phyloP scores from a whole-genome alignment of 257 asterid species.

The Catharanthus roseus region DNA sequence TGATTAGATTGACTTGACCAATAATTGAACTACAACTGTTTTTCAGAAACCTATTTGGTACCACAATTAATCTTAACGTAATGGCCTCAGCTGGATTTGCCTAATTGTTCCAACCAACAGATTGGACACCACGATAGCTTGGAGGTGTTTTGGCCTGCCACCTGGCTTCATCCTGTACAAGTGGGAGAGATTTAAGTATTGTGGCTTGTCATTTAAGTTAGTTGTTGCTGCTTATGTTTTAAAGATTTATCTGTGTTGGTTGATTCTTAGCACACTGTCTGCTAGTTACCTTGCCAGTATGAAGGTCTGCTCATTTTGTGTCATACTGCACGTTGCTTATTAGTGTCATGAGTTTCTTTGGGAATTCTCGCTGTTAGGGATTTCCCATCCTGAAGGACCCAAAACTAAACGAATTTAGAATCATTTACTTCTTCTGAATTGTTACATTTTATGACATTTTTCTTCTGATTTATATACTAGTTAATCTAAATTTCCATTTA shows the following conservation, averaged over 20 bases:
- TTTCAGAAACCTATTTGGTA: neutral
- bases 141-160: neutral
- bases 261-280: neutral
- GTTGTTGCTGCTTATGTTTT: neutral
- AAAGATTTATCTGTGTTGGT: neutral
- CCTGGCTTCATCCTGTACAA: neutral
- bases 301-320: neutral
- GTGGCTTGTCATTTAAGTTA: neutral
- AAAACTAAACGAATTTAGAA: neutral
- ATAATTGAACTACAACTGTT: neutral
- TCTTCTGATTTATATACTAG: neutral
- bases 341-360: neutral
- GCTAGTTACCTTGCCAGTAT: neutral
- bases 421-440: neutral
- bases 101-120: neutral
- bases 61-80: neutral
- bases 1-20: neutral
- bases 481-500: neutral
- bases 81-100: neutral
- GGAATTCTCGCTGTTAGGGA: neutral
- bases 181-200: neutral
- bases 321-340: neutral
- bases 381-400: neutral
- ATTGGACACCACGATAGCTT: too few relatives aligned
- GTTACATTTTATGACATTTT: neutral